phyloP scores from a whole-genome alignment of 2,329 filamentous ascomycete genomes.

The Diaporthe helianthi region DNA sequence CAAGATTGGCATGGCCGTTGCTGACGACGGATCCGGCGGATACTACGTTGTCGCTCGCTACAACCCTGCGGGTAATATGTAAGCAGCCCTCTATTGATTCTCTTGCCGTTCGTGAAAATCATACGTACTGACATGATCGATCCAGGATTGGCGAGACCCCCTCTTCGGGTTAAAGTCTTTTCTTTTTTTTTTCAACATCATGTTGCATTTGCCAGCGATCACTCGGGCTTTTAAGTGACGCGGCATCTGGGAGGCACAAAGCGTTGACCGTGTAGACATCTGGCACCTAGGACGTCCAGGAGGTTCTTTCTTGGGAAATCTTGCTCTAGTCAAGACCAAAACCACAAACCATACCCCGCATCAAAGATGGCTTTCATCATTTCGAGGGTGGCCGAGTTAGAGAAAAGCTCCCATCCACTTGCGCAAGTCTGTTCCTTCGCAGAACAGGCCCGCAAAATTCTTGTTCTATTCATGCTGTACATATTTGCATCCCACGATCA shows the following conservation, averaged over 20 bases:
- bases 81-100: constrained; percentile 10
- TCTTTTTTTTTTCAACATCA: not conserved
- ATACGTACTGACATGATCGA: not conserved
- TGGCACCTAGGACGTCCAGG: no score
- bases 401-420: not conserved
- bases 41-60: constrained; percentile 37
- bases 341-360: not conserved
- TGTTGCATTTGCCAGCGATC: constrained; percentile 6
- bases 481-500: constrained; percentile 21
- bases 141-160: constrained; percentile 33
- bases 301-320: not conserved
- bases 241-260: constrained; percentile 14
- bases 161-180: constrained; percentile 14
- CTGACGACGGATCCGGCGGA: constrained; percentile 33
- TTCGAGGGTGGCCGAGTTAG: constrained; percentile 4
- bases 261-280: constrained; percentile 11
- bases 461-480: constrained; percentile 15
- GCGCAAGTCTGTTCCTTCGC: not conserved
- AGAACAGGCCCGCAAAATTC: not conserved
- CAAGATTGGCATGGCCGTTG: constrained; percentile 35
- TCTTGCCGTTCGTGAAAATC: not conserved
- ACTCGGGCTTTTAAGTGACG: not conserved
- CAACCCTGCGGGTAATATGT: constrained; percentile 36
- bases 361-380: constrained; percentile 6
- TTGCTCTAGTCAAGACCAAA: constrained; percentile 15